Evolutionary conservation across 2,329 filamentous ascomycete genomes (phyloP).

Genomic region (Lojkania enalia): DNA sequence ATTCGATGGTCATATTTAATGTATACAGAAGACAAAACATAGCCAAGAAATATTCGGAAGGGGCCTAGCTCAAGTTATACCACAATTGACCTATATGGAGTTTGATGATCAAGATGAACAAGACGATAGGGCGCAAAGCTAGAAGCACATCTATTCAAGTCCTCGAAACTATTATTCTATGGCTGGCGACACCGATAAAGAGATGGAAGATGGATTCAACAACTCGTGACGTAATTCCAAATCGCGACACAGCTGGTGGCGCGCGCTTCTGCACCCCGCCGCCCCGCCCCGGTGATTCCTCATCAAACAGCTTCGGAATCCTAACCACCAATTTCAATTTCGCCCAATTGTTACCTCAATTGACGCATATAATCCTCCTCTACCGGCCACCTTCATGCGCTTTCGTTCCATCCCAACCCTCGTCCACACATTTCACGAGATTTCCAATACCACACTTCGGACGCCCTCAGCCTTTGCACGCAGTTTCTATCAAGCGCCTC

Average conservation of each 20-base stretch:
- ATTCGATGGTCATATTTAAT: no score
- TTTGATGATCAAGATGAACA: no score
- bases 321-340: constrained; percentile 2
- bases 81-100: no score
- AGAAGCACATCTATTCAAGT: no score
- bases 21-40: no score
- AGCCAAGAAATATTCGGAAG: no score
- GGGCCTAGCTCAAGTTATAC: no score
- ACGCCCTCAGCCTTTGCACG: constrained; percentile 40
- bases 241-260: constrained; percentile 25
- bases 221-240: constrained; percentile 38
- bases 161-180: no score
- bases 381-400: constrained; percentile 50
- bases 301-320: constrained; percentile 17
- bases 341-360: constrained; percentile 1
- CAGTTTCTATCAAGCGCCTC: constrained; percentile 34
- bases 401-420: constrained; percentile 52
- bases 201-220: no score
- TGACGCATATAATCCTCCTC: constrained; percentile 12
- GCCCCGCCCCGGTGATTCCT: constrained; percentile 25
- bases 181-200: no score
- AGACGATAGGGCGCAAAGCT: no score
- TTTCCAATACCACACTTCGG: constrained; percentile 51
- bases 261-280: constrained; percentile 28
- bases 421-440: constrained; percentile 51